Base-by-base conservation (phyloP, 2,329 filamentous ascomycete species). In the Daldinia sp. region DNA sequence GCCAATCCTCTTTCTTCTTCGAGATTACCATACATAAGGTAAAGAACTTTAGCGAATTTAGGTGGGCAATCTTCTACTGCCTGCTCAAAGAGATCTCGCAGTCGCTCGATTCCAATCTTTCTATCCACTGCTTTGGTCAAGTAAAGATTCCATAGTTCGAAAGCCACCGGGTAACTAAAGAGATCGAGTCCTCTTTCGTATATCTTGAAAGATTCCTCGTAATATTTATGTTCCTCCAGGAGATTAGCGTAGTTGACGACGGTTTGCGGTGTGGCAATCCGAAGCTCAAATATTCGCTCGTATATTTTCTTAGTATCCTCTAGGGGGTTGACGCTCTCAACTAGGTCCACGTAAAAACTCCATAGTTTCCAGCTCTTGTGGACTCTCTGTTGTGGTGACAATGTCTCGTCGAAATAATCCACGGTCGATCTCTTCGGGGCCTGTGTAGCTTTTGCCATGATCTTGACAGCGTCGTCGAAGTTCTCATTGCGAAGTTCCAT, bases 291-390 rank as follows among this genome's bases (percentile, higher is more conserved):
- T 72, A 99, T 98, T 58, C 95, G 87, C 76, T 99, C 95, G 77
- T 99, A 99, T 1, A 98, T 90, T 76, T 93, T 94, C 76, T 88
- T 92, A 0, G 94, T 97, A 78, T 98, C 94, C 19, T 97, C 93
- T 13, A 99, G 79, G 0, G 91, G 92, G 64, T 91, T 90, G 29
- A 97, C 94, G 76, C 93, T 97, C 77, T 99, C 95, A 2, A 99
- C 94, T 1, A 99, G 86, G 76, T 99, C 95, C 37, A 99, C 94
- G 72, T 99, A 99, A 81, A 99, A 99, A 78, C 93, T 97, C 95
- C 95, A 99, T 9, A 99, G 80, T 77, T 98, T 99, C 95, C 95
- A 99, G 75, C 93, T 97, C 83, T 99, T 99, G 81, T 99, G 95
- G 2, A 99, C 92, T 66, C 96, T 87, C 80, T 98, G 95, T 76